These are phyloP conservation scores for Boletus subcaerulescens DNA, from an alignment of 768 basidiomycete genomes.

Conservation along the genomic window DNA sequence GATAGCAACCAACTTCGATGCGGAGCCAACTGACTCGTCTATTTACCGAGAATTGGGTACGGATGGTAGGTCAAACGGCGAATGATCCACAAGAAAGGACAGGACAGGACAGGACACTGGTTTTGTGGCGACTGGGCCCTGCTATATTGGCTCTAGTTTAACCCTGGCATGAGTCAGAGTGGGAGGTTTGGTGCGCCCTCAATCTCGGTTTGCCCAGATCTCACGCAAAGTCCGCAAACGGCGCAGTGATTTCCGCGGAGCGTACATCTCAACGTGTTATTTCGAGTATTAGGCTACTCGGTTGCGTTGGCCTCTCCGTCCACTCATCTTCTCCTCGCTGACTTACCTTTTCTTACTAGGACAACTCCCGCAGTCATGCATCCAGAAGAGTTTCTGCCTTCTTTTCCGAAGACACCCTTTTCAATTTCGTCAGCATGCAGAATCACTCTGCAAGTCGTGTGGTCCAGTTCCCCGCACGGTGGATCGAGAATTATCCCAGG, in stretches of 20 bases:
- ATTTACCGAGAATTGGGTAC: neutral
- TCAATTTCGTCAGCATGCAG: constrained; percentile 2
- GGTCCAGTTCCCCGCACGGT: constrained; percentile 28
- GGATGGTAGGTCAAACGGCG: neutral
- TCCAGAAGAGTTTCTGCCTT: constrained; percentile 8
- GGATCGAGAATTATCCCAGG: constrained; percentile 29
- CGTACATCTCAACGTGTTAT: constrained; percentile 19
- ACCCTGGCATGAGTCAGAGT: too few relatives aligned
- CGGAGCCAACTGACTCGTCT: constrained; percentile 8
- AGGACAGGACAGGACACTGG: neutral
- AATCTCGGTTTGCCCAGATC: constrained; percentile 24
- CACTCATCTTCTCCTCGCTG: constrained; percentile 11
- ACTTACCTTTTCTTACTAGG: constrained; percentile 14
- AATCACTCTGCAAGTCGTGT: constrained; percentile 10
- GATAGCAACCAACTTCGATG: constrained; percentile 20
- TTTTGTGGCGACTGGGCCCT: too few relatives aligned
- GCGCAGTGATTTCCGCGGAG: constrained; percentile 33
- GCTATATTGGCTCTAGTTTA: neutral
- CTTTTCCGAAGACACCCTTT: constrained; percentile 7
- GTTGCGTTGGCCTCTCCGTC: constrained; percentile 15
- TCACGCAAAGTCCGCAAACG: constrained; percentile 23
- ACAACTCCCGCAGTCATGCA: constrained; percentile 9
- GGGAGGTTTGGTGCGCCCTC: neutral
- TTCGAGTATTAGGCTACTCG: constrained; percentile 24
- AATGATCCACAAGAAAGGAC: neutral